These are phyloP conservation scores for Vitis labrusca DNA, from an alignment of 164 flowering plant species.

Conservation along the genomic window DNA sequence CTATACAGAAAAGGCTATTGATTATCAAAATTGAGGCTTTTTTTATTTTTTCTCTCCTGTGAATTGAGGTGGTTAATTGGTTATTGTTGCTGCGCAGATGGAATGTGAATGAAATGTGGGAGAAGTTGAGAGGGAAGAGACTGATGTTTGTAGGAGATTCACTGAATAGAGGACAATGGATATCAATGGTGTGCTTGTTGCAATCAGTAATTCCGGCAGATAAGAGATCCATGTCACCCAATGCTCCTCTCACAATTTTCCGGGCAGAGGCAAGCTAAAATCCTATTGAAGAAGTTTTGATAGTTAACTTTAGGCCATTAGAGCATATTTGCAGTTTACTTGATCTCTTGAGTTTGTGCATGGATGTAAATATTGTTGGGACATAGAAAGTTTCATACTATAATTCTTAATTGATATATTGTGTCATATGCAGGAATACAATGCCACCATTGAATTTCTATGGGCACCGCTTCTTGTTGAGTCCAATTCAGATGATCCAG, in stretches of 20 bases:
- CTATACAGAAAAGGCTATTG: too few relatives aligned
- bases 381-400: neutral
- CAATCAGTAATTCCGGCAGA: conserved; percentile 71
- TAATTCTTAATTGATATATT: neutral
- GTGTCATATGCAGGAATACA: conserved; percentile 59
- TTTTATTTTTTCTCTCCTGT: neutral
- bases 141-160: conserved; percentile 99
- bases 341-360: too few relatives aligned
- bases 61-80: neutral
- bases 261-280: conserved; percentile 67
- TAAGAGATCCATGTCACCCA: conserved; percentile 78
- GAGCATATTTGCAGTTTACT: too few relatives aligned
- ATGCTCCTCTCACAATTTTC: conserved; percentile 84
- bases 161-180: conserved; percentile 94
- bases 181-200: conserved; percentile 91
- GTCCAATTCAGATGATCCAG: conserved; percentile 90
- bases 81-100: conserved; percentile 42
- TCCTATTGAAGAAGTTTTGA: neutral
- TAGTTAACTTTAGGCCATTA: neutral
- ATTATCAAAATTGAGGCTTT: neutral
- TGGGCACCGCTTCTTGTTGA: conserved; percentile 97
- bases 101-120: conserved; percentile 83
- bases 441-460: conserved; percentile 88
- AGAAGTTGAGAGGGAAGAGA: conserved; percentile 91
- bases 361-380: neutral